These are phyloP conservation scores for Naumovozyma baii DNA, from an alignment of 805 yeast genomes.

Conservation along the genomic window DNA sequence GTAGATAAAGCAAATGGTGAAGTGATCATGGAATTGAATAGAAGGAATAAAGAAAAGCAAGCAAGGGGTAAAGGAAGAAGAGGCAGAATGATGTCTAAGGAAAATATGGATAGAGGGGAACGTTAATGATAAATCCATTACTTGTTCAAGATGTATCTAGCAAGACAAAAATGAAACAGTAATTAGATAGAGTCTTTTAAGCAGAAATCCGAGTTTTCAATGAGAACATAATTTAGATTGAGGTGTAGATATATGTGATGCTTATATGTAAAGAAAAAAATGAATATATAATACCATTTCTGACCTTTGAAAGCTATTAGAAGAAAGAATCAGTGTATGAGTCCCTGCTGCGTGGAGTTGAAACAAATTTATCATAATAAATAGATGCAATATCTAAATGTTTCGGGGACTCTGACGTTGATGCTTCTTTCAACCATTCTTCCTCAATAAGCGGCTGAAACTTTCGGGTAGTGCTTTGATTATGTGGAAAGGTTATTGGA, in stretches of 20 bases:
- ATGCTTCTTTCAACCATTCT: neutral
- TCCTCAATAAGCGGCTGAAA: neutral
- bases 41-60: slow-evolving; percentile 52
- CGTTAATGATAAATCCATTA: slow-evolving; percentile 11
- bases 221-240: too few species aligned
- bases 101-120: slow-evolving; percentile 41
- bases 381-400: neutral
- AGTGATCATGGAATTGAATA: slow-evolving; percentile 64
- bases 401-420: too few species aligned
- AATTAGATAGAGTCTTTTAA: too few species aligned
- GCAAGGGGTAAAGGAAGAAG: slow-evolving; percentile 33
- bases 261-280: too few species aligned
- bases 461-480: neutral
- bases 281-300: too few species aligned
- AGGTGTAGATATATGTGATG: too few species aligned
- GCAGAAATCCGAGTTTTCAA: too few species aligned
- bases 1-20: slow-evolving; percentile 89
- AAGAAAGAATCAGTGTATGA: neutral
- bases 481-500: neutral
- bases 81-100: slow-evolving; percentile 33
- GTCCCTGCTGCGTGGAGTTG: neutral
- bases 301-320: too few species aligned
- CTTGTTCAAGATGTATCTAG: neutral
- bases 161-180: too few species aligned
- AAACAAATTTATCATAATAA: neutral